Percentiles rank a stretch among this genome's conserved stretches.
Evolutionary conservation across 495 filamentous ascomycete genomes (phyloP).

Genomic region (Annulohypoxylon nitens): DNA sequence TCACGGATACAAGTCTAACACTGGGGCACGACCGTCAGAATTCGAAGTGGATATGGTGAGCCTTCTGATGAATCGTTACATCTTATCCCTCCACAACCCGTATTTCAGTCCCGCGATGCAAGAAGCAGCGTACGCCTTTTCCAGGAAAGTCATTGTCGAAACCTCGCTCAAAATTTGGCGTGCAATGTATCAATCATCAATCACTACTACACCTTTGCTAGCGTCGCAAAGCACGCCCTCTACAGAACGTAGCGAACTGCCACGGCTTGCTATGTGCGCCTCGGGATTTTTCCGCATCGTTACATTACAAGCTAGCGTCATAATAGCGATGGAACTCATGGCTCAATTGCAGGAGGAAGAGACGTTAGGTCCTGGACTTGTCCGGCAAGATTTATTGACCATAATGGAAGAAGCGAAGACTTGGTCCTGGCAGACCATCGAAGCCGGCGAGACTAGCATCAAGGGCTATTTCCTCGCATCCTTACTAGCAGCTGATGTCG

Average conservation of each 20-base stretch:
- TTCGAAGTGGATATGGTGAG: constrained; percentile 57
- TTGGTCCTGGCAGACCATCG: constrained; percentile 60
- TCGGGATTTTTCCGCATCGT: constrained; percentile 63
- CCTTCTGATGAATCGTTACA: constrained; percentile 64
- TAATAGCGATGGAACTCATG: constrained; percentile 64
- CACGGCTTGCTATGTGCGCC: constrained; percentile 58
- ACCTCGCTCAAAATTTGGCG: constrained; percentile 59
- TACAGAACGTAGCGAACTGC: constrained; percentile 55
- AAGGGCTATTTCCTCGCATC: constrained; percentile 65
- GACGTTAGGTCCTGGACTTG: constrained; percentile 55
- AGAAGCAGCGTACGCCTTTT: constrained; percentile 61
- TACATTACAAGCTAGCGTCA: constrained; percentile 57
- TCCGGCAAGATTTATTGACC: constrained; percentile 62
- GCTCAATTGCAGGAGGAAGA: constrained; percentile 64
- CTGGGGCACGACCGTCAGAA: constrained; percentile 51
- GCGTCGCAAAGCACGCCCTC: constrained; percentile 28
- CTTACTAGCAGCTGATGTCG: constrained; percentile 61
- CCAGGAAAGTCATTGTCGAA: constrained; percentile 61
- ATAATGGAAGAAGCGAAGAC: constrained; percentile 61
- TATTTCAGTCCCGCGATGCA: constrained; percentile 52
- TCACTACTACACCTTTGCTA: constrained; percentile 39
- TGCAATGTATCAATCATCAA: constrained; percentile 26
- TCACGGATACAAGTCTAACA: constrained; percentile 53
- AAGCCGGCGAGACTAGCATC: constrained; percentile 68
- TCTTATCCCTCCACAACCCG: constrained; percentile 64